Evolutionary conservation across 2,329 filamentous ascomycete genomes (phyloP).

Genomic region (Fusarium scirpi): DNA sequence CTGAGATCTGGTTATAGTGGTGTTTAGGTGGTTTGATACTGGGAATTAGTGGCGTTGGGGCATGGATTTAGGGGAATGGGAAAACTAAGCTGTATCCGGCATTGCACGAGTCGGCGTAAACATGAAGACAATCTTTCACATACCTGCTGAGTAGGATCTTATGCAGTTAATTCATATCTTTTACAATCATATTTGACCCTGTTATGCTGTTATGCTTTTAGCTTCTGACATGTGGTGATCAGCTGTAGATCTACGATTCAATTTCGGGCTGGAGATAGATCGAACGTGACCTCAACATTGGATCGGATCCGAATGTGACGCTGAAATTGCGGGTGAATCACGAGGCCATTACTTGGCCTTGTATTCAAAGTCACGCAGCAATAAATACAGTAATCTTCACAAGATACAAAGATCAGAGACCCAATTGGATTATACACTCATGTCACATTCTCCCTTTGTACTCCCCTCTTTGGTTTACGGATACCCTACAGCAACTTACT

Average conservation of each 20-base stretch:
- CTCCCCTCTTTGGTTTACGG: slow-evolving; percentile 16
- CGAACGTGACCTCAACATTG: slow-evolving; percentile 22
- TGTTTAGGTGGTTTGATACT: slow-evolving; percentile 38
- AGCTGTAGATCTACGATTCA: slow-evolving; percentile 37
- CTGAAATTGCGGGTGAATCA: slow-evolving; percentile 32
- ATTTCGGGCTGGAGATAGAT: slow-evolving; percentile 7
- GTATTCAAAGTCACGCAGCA: slow-evolving; percentile 13
- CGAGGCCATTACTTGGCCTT: slow-evolving; percentile 17
- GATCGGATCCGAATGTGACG: slow-evolving; percentile 24
- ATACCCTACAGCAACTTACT: slow-evolving; percentile 2
- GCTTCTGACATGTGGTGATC: slow-evolving; percentile 23
- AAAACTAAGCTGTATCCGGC: slow-evolving; percentile 33
- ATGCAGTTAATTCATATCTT: not conserved
- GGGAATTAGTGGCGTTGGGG: slow-evolving; percentile 36
- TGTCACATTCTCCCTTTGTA: slow-evolving; percentile 6
- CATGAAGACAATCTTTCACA: not conserved
- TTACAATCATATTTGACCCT: not conserved
- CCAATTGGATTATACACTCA: slow-evolving; percentile 11
- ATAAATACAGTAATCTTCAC: not conserved
- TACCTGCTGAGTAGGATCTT: not conserved
- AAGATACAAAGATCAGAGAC: not conserved
- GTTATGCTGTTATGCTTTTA: not conserved
- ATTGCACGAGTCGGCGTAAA: slow-evolving; percentile 13
- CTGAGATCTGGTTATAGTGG: slow-evolving; percentile 35
- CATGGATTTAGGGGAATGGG: slow-evolving; percentile 4